phyloP scores from a whole-genome alignment of 2,329 filamentous ascomycete species.

The Monosporascus sp. region DNA sequence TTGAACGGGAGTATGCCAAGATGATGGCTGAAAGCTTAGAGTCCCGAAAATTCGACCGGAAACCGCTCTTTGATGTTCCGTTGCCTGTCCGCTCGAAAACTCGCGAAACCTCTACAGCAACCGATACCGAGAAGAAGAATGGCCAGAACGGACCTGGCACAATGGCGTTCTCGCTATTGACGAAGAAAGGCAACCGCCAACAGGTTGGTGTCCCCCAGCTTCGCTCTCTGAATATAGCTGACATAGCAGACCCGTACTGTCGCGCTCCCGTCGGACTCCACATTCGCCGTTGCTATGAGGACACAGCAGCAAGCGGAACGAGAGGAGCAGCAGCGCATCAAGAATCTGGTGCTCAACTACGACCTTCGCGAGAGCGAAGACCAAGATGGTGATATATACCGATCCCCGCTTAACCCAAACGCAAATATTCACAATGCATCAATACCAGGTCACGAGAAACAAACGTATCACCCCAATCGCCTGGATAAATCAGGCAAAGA shows the following conservation, averaged over 20 bases:
- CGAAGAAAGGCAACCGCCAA: slow-evolving; percentile 92
- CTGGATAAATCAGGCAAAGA: slow-evolving; percentile 54
- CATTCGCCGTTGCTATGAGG: slow-evolving; percentile 93
- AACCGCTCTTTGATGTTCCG: slow-evolving; percentile 92
- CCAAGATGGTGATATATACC: slow-evolving; percentile 62
- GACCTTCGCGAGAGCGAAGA: slow-evolving; percentile 84
- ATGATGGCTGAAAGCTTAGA: slow-evolving; percentile 98
- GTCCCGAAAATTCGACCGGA: slow-evolving; percentile 91
- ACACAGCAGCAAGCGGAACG: slow-evolving; percentile 90
- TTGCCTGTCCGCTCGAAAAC: slow-evolving; percentile 76
- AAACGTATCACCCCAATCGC: slow-evolving; percentile 48
- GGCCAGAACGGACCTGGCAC: slow-evolving; percentile 45
- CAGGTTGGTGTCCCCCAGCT: slow-evolving; percentile 53
- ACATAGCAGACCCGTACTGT: slow-evolving; percentile 73
- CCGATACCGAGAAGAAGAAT: slow-evolving; percentile 32
- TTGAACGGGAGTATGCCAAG: slow-evolving; percentile 95
- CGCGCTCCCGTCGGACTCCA: slow-evolving; percentile 84
- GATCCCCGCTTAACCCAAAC: slow-evolving; percentile 38
- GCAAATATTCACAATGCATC: slow-evolving; percentile 45
- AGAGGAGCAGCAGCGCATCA: slow-evolving; percentile 97
- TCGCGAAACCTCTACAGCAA: slow-evolving; percentile 48
- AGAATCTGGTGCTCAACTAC: slow-evolving; percentile 93
- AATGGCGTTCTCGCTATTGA: slow-evolving; percentile 97
- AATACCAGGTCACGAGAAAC: slow-evolving; percentile 44
- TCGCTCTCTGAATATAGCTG: slow-evolving; percentile 9